Evolutionary conservation across 208 protist genomes (phyloP).

Genomic region (Acanthamoeba lenticulata): DNA sequence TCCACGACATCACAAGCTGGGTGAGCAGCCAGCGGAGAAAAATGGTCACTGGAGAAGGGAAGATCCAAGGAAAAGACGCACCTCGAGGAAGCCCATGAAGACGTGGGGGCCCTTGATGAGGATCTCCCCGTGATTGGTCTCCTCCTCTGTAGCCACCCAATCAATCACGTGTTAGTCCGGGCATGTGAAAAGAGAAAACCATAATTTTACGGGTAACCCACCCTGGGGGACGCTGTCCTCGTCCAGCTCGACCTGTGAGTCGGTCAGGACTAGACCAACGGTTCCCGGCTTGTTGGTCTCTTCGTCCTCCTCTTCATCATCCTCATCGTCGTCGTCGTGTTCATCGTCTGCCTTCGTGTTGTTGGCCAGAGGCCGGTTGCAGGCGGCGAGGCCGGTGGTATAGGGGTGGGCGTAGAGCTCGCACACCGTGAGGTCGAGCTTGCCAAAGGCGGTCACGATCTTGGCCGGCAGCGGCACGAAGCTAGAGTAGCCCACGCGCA

Average conservation of each 20-base stretch:
- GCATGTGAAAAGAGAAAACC: not conserved
- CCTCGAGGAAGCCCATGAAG: conserved; percentile 15
- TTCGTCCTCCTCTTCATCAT: not conserved
- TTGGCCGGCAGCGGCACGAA: not conserved
- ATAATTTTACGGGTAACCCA: not conserved
- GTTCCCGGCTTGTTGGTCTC: not conserved
- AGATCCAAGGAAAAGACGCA: not conserved
- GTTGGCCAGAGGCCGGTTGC: not conserved
- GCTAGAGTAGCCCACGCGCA: not conserved
- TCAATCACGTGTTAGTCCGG: not conserved
- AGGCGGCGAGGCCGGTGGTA: not conserved
- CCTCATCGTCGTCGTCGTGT: not conserved
- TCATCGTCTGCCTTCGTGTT: not conserved
- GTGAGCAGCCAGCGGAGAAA: not conserved
- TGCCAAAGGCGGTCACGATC: not conserved
- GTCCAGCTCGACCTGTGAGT: not conserved
- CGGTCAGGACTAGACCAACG: not conserved
- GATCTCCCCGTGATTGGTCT: not conserved
- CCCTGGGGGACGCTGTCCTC: not conserved
- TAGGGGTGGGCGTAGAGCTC: conserved; percentile 11
- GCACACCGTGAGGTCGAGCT: not conserved
- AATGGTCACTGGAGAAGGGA: too few relatives aligned
- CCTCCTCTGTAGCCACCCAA: not conserved
- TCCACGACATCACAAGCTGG: not conserved
- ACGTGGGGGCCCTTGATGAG: not conserved